Evolutionary conservation across 306 rosid species (phyloP), one percentile per base, ranked within the genome.

Genomic region (Pterocarpus macrocarpus): DNA sequence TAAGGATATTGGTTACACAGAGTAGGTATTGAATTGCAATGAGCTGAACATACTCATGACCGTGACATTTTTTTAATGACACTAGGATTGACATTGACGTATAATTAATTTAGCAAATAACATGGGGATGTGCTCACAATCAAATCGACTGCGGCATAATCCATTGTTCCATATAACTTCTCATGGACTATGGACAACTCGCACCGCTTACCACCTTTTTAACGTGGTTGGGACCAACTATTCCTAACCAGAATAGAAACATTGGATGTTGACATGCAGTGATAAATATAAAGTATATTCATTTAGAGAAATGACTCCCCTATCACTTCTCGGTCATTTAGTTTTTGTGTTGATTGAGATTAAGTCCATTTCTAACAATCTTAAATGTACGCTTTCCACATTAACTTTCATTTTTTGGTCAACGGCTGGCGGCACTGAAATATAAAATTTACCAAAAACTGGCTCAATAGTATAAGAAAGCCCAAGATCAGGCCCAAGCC

Each of bases 21-120:
- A 39, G 67, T 16, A 69, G 74, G 39, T 69, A 30, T 69, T 45
- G 57, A 69, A 44, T 69, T 45, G 36, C 36, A 28, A 58, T 12
- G 56, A 5, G 41, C 41, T 28, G 63, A 28, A 28, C n/a, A 22
- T 32, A 59, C 28, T 74, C 5, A 74, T 58, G 56, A 50, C 52
- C 10, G 4, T 47, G 74, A 32, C 74, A 22, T 43, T 4, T 67
- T 22, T 52, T 52, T 52, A 7, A 2, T 58, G 15, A 3, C 30
- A 56, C 4, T 4, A 56, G 56, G 56, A 68, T 68, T 68, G 52
- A 39, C 34, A 67, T 65, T 38, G 71, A 38, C 71, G 8, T 15
- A 64, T 22, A 22, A 22, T 38, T 38, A 1, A 36, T 14, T 50
- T 50, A 65, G 34, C n/a, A 43, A 43, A 7, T 16, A 61, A 32